Conservation (phyloP, 2,329 filamentous ascomycete genomes). For the Trichocomaceae sp. region DNA sequence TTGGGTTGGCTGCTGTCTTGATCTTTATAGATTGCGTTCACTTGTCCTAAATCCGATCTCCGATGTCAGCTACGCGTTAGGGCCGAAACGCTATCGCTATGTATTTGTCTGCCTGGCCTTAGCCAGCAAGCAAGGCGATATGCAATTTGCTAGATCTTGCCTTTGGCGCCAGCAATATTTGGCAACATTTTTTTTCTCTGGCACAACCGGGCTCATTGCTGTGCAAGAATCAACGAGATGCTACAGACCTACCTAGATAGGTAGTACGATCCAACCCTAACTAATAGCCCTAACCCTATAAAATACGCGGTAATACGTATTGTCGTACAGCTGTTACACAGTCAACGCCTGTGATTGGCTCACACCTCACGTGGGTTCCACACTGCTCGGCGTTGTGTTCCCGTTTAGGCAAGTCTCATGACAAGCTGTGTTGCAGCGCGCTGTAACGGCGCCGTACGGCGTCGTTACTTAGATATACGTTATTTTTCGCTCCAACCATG, state of each 20-base stretch:
- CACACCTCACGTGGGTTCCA: not conserved
- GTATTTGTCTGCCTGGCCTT: not conserved
- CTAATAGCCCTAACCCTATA: not conserved
- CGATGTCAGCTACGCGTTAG: not conserved
- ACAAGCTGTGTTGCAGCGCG: too few relatives aligned
- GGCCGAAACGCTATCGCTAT: not conserved
- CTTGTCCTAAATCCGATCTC: not conserved
- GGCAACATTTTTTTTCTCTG: not conserved
- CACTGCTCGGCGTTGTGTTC: constrained; percentile 4
- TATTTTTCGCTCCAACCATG: not conserved
- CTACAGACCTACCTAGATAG: too few relatives aligned
- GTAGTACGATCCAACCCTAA: too few relatives aligned
- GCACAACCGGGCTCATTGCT: too few relatives aligned
- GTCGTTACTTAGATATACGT: too few relatives aligned
- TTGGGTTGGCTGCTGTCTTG: not conserved
- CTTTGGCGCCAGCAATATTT: not conserved
- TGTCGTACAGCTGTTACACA: not conserved
- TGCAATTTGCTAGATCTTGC: not conserved
- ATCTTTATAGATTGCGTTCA: not conserved
- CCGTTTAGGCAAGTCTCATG: not conserved
- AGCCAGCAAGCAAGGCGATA: not conserved
- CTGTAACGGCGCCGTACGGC: too few relatives aligned
- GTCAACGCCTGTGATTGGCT: not conserved
- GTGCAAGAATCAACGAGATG: too few relatives aligned
- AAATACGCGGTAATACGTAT: not conserved